Conservation (phyloP, 2,329 filamentous ascomycete genomes). For the Nigrograna mackinnonii region DNA sequence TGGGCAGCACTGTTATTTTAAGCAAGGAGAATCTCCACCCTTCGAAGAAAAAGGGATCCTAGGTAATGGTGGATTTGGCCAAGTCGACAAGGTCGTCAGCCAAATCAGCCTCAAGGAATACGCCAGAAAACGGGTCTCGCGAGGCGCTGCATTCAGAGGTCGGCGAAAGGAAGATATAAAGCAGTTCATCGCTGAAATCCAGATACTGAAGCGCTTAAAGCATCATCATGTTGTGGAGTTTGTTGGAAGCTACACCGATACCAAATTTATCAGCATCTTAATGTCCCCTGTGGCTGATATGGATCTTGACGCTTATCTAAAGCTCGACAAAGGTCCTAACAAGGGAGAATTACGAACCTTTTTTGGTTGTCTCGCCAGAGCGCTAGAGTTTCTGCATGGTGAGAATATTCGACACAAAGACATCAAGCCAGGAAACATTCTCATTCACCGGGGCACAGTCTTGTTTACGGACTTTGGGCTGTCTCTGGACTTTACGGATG, state of each 20-base stretch:
- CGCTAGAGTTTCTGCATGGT: constrained; percentile 27
- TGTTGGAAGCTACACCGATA: constrained; percentile 35
- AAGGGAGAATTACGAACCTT: constrained; percentile 15
- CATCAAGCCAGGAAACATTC: constrained; percentile 35
- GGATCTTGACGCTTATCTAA: constrained; percentile 18
- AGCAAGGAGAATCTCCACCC: constrained; percentile 17
- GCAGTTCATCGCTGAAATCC: constrained; percentile 26
- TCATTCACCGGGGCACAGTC: constrained; percentile 20
- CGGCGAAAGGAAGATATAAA: constrained; percentile 14
- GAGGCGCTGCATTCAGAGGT: constrained; percentile 12
- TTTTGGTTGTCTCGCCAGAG: constrained; percentile 29
- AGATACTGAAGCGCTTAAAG: constrained; percentile 27
- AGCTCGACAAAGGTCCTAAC: constrained; percentile 5
- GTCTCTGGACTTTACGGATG: constrained; percentile 15
- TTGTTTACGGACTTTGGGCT: constrained; percentile 33
- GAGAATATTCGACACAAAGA: constrained; percentile 30
- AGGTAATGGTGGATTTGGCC: constrained; percentile 23
- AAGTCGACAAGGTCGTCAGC: constrained; percentile 27
- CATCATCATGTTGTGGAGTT: constrained; percentile 33
- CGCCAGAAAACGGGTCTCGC: constrained; percentile 28
- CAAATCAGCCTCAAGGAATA: constrained; percentile 23
- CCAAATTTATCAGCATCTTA: constrained; percentile 27
- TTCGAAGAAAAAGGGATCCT: constrained; percentile 20
- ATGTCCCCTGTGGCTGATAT: constrained; percentile 28
- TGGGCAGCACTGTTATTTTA: constrained; percentile 25